phyloP scores from a whole-genome alignment of 2,329 filamentous ascomycete genomes.

The Harringtonia aguacate region DNA sequence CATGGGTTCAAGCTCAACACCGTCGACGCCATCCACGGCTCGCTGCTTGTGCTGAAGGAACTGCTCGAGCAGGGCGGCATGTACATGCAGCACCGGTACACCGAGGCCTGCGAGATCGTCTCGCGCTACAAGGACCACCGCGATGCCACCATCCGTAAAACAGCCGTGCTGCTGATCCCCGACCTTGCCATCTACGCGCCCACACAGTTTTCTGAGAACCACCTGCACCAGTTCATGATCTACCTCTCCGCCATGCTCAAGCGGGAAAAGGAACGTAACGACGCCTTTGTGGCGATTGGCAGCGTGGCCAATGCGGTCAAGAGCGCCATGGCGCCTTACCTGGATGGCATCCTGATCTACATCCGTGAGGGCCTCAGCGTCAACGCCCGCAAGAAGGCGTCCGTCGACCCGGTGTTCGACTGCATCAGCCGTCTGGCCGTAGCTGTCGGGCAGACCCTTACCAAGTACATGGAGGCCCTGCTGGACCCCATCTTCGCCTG shows the following conservation, averaged over 20 bases:
- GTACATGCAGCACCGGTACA: conserved; percentile 97
- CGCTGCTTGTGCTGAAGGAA: conserved; percentile 83
- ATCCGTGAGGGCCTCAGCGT: conserved; percentile 83
- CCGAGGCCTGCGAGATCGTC: conserved; percentile 85
- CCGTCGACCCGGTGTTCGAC: conserved; percentile 78
- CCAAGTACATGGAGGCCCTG: conserved; percentile 95
- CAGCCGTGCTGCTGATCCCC: conserved; percentile 84
- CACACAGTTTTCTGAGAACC: conserved; percentile 74
- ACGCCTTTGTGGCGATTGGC: conserved; percentile 91
- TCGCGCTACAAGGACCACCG: conserved; percentile 88
- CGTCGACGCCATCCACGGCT: conserved; percentile 87
- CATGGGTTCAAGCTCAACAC: conserved; percentile 70
- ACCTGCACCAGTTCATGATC: conserved; percentile 94
- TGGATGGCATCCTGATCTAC: conserved; percentile 88
- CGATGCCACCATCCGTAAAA: conserved; percentile 76
- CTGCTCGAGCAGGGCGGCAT: conserved; percentile 90
- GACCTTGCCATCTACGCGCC: conserved; percentile 89
- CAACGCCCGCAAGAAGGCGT: conserved; percentile 57
- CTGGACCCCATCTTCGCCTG: conserved; percentile 96
- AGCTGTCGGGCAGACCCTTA: conserved; percentile 89
- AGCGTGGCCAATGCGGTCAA: conserved; percentile 95
- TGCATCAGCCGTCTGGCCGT: conserved; percentile 95
- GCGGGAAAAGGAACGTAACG: conserved; percentile 86
- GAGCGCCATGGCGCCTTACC: conserved; percentile 86
- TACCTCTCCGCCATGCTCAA: conserved; percentile 90